These are phyloP conservation scores for Thalassia testudinum DNA, from an alignment of 116 monocot genomes.

Conservation along the genomic window DNA sequence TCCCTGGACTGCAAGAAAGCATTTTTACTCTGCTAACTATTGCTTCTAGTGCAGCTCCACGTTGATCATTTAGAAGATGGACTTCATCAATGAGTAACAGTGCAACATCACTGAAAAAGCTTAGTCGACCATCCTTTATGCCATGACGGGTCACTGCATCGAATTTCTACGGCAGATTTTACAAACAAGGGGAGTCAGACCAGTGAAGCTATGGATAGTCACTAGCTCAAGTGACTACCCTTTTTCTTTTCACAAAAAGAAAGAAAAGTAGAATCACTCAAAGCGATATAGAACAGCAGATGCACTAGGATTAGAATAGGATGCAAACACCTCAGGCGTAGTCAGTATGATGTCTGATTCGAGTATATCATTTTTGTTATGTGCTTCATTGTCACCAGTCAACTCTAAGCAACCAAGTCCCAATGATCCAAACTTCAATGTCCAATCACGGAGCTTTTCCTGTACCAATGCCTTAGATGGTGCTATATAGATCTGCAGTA, in stretches of 20 bases:
- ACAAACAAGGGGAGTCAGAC: not conserved
- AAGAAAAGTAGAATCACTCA: not conserved
- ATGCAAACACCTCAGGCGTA: constrained; percentile 71
- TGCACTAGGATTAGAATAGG: not conserved
- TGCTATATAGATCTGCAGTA: constrained; percentile 76
- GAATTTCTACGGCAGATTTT: constrained; percentile 50
- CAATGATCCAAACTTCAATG: constrained; percentile 51
- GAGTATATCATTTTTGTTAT: constrained; percentile 48
- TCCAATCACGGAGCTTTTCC: constrained; percentile 95
- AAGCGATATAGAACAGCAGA: not conserved
- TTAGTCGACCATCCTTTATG: constrained; percentile 62
- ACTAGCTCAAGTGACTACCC: too few relatives aligned
- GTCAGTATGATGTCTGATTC: constrained; percentile 89
- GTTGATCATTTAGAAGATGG: constrained; percentile 84
- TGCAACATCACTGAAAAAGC: constrained; percentile 94
- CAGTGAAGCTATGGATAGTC: not conserved
- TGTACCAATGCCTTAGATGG: constrained; percentile 96
- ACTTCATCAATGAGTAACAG: constrained; percentile 95
- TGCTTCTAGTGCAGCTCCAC: constrained; percentile 94
- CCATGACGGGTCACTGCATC: constrained; percentile 85
- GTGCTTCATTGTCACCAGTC: constrained; percentile 86
- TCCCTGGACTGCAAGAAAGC: constrained; percentile 57
- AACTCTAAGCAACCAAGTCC: constrained; percentile 80
- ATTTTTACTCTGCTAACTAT: constrained; percentile 94
- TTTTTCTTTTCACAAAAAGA: too few relatives aligned